Evolutionary conservation across 2,329 filamentous ascomycete genomes (phyloP).

Genomic region (Colletotrichum higginsianum): DNA sequence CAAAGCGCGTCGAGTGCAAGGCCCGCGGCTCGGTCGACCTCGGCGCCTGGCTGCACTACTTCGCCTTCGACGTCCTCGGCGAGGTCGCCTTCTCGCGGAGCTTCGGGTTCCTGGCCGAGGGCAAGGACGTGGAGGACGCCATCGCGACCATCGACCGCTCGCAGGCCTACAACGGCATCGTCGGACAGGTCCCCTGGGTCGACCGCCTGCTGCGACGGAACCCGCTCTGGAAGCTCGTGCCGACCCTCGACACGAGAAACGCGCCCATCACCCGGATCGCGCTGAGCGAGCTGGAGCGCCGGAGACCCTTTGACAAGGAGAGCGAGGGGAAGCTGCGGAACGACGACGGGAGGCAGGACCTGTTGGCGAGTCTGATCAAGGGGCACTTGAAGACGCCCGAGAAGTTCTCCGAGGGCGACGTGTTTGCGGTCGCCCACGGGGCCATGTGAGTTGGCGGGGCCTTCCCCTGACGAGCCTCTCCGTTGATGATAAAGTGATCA

Average conservation of each 20-base stretch:
- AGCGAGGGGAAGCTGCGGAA: constrained; percentile 57
- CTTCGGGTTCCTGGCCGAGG: constrained; percentile 67
- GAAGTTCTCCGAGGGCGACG: constrained; percentile 65
- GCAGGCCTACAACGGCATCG: constrained; percentile 67
- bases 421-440: constrained; percentile 71
- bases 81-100: constrained; percentile 66
- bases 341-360: constrained; percentile 63
- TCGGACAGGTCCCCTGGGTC: constrained; percentile 66
- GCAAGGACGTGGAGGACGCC: constrained; percentile 61
- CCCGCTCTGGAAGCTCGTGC: constrained; percentile 57
- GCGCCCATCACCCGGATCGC: constrained; percentile 68
- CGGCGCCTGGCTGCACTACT: constrained; percentile 61
- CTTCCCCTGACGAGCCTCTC: too few species aligned
- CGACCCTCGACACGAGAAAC: constrained; percentile 60
- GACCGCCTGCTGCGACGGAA: constrained; percentile 65
- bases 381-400: constrained; percentile 66
- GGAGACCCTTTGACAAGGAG: constrained; percentile 62
- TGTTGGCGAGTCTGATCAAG: constrained; percentile 66
- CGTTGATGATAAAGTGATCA: too few species aligned
- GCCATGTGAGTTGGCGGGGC: constrained; percentile 61
- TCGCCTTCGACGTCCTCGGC: constrained; percentile 60
- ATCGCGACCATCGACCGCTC: constrained; percentile 63
- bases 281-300: constrained; percentile 62
- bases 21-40: constrained; percentile 56
- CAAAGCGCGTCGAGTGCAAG: not conserved